phyloP scores from a whole-genome alignment of 148 eudicot species.

The Vaccinium vitisidaea region DNA sequence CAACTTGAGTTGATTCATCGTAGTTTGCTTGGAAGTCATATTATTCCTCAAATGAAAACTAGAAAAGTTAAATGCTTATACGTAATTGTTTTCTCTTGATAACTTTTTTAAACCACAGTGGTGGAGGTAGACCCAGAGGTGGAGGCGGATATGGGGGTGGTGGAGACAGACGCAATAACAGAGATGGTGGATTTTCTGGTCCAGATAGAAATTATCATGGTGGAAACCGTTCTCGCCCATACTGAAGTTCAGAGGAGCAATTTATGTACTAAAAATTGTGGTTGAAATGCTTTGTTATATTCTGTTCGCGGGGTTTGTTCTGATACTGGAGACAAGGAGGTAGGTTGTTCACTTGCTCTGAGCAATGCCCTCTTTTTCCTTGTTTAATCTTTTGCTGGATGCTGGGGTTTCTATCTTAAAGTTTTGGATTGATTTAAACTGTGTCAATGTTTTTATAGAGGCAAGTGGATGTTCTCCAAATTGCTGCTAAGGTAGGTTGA shows the following conservation, averaged over 20 bases:
- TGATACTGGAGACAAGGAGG: constrained; percentile 75
- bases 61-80: background rate
- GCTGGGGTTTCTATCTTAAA: constrained; percentile 28
- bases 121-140: constrained; percentile 38
- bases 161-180: constrained; percentile 54
- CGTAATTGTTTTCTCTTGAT: background rate
- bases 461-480: constrained; percentile 76
- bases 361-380: constrained; percentile 60
- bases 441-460: constrained; percentile 80
- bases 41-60: background rate
- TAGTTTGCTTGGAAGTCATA: background rate
- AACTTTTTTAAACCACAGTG: constrained; percentile 28
- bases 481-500: constrained; percentile 90
- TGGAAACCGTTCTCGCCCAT: constrained; percentile 88
- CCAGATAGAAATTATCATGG: constrained; percentile 74
- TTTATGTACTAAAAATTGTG: constrained; percentile 48
- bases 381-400: constrained; percentile 22
- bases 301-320: constrained; percentile 47
- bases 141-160: constrained; percentile 56
- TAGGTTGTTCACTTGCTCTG: constrained; percentile 69
- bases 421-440: constrained; percentile 66
- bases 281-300: constrained; percentile 47
- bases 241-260: constrained; percentile 39
- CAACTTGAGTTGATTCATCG: background rate
- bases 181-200: constrained; percentile 72